Conservation (phyloP, 2,329 filamentous ascomycete species). For the Ceratocystis huliohia region DNA sequence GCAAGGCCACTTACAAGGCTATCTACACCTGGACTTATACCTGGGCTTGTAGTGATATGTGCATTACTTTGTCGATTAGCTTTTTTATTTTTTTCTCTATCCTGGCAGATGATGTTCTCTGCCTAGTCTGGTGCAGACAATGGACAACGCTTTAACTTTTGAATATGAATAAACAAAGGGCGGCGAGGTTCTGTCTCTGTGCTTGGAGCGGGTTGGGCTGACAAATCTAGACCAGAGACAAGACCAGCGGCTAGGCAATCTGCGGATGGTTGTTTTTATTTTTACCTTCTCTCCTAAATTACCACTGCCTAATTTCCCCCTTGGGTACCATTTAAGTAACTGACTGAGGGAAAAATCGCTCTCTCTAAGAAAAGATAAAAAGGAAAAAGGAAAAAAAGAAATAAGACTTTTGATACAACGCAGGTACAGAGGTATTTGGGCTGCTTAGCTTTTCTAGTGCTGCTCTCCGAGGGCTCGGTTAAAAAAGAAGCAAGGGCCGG, state of each 20-base stretch:
- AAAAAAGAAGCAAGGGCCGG: background rate
- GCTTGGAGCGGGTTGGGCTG: background rate
- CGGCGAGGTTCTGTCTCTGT: background rate
- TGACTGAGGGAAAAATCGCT: background rate
- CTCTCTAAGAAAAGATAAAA: too few relatives aligned
- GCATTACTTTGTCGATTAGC: too few relatives aligned
- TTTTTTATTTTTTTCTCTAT: background rate
- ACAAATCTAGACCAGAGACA: background rate
- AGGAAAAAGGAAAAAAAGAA: background rate
- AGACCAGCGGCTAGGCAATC: background rate
- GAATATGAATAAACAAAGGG: background rate
- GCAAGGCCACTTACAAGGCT: background rate
- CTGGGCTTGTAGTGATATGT: too few relatives aligned
- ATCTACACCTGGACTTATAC: too few relatives aligned
- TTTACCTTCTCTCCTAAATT: background rate
- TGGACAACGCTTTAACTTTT: background rate
- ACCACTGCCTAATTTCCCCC: background rate
- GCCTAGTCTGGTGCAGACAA: background rate
- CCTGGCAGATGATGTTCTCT: background rate
- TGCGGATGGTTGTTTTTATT: background rate
- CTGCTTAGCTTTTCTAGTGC: background rate
- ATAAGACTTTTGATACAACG: background rate
- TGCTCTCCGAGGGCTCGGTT: background rate
- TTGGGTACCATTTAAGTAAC: background rate
- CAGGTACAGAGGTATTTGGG: background rate